phyloP scores from a whole-genome alignment of 805 yeast species.

The Candida berthetii region DNA sequence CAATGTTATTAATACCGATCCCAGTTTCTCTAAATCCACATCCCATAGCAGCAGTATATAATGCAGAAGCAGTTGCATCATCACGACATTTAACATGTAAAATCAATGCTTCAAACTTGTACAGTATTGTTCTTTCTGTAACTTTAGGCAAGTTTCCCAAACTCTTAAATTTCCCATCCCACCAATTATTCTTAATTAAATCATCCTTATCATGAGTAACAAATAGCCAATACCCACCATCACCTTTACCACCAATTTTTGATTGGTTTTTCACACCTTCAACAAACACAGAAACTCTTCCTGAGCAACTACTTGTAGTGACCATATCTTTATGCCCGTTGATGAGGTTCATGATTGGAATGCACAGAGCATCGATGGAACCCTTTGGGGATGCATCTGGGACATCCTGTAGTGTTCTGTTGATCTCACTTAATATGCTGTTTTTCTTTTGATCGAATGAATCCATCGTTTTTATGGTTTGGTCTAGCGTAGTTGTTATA shows the following conservation, averaged over 20 bases:
- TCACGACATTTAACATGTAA: constrained; percentile 77
- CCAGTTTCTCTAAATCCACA: constrained; percentile 89
- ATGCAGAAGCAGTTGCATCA: constrained; percentile 44
- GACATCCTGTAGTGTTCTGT: constrained; percentile 29
- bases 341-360: constrained; percentile 66
- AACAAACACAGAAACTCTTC: constrained; percentile 74
- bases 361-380: constrained; percentile 65
- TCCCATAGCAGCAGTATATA: constrained; percentile 69
- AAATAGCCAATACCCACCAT: constrained; percentile 82
- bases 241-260: constrained; percentile 77
- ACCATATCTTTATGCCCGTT: constrained; percentile 63
- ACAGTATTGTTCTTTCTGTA: constrained; percentile 52
- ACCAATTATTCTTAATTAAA: constrained; percentile 38
- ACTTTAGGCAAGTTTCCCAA: neutral
- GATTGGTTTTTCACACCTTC: constrained; percentile 54
- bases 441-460: constrained; percentile 65
- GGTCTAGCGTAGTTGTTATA: too few relatives aligned
- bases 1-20: constrained; percentile 70
- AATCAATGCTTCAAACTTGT: constrained; percentile 81
- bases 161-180: constrained; percentile 20
- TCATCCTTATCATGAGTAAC: constrained; percentile 60
- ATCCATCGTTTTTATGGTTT: constrained; percentile 22
- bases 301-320: constrained; percentile 86
- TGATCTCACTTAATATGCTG: constrained; percentile 46
- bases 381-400: constrained; percentile 87